Base-by-base conservation (phyloP, 306 rosid genomes). In the Gleditsia sinensis region DNA sequence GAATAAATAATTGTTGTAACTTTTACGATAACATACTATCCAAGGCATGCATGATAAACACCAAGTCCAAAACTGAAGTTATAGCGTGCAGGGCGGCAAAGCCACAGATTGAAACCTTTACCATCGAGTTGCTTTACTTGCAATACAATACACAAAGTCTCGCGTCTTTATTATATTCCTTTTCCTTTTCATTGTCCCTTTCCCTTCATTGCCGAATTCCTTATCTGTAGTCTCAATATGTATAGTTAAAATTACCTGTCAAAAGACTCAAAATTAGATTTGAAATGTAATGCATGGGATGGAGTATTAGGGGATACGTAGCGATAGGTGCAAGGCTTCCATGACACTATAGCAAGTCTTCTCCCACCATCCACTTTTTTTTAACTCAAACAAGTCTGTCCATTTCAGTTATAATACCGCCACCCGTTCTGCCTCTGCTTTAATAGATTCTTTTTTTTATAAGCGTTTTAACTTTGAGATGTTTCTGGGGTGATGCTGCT, bases 61-160 rank as follows among this genome's bases (percentile, higher is more conserved):
- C 43, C 9, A 74, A 53, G 73, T 68, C 37, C 51, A 16, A 3
- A 45, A 45, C 20, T 45, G 51, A 2, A 14, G 16, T 9, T 10
- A 3, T 34, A 30, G 7, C 2, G 11, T 57, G 56, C 56, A 33
- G 42, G 27, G 28, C 23, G 72, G 62, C 57, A 12, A 36, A 25
- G 21, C 36, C 58, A 17, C 53, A 39, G 6, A 64, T 24, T 16
- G 7, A 28, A 24, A 57, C 30, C 78, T 67, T 71, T 37, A 27
- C 62, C 50, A 30, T 84, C 74, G 78, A 71, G 75, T 88, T 85
- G 81, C 94, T 89, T 91, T 64, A 90, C 97, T 87, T 90, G 50
- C 83, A 89, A 87, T 91, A 75, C 91, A 88, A 72, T 76, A 78
- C 62, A 68, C 33, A 16, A 56, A 54, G 4, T 28, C 57, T 27